These are phyloP conservation scores for Crassisporium funariophilum DNA, from an alignment of 768 basidiomycete genomes.

Conservation along the genomic window DNA sequence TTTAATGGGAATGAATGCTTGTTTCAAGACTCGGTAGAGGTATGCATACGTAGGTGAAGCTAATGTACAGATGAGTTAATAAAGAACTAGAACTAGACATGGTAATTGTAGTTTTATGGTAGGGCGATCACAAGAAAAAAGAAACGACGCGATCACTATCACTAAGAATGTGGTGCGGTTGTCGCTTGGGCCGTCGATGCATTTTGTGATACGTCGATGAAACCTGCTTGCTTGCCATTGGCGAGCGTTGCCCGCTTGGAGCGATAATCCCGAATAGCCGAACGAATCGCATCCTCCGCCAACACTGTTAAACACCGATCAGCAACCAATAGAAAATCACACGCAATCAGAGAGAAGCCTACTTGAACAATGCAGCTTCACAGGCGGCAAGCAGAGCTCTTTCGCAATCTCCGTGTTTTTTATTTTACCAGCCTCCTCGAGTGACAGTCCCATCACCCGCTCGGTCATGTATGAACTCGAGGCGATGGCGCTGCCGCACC, in stretches of 20 bases:
- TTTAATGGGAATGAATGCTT: no score
- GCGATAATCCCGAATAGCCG: slow-evolving; percentile 95
- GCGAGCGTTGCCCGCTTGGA: slow-evolving; percentile 67
- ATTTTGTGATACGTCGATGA: slow-evolving; percentile 71
- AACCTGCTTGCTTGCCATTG: slow-evolving; percentile 56
- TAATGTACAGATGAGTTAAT: slow-evolving; percentile 1
- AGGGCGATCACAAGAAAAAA: slow-evolving; percentile 6
- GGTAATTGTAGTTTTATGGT: slow-evolving; percentile 19
- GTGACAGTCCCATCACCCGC: slow-evolving; percentile 89
- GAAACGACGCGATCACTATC: slow-evolving; percentile 18
- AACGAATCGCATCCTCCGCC: slow-evolving; percentile 98
- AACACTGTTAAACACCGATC: slow-evolving; percentile 57
- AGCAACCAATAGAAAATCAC: background rate
- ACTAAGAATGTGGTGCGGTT: slow-evolving; percentile 47
- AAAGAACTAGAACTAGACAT: slow-evolving; percentile 17
- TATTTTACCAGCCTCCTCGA: slow-evolving; percentile 94
- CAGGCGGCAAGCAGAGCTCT: slow-evolving; percentile 92
- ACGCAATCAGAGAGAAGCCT: slow-evolving; percentile 32
- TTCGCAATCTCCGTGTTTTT: slow-evolving; percentile 99
- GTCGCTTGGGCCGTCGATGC: slow-evolving; percentile 55
- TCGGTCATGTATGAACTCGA: slow-evolving; percentile 99
- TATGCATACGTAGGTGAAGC: background rate
- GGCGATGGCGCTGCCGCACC: slow-evolving; percentile 97
- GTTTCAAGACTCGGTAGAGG: background rate
- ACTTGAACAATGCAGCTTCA: slow-evolving; percentile 96